Base-by-base conservation (phyloP, 2,329 filamentous ascomycete species). In the Xylaria sp. region DNA sequence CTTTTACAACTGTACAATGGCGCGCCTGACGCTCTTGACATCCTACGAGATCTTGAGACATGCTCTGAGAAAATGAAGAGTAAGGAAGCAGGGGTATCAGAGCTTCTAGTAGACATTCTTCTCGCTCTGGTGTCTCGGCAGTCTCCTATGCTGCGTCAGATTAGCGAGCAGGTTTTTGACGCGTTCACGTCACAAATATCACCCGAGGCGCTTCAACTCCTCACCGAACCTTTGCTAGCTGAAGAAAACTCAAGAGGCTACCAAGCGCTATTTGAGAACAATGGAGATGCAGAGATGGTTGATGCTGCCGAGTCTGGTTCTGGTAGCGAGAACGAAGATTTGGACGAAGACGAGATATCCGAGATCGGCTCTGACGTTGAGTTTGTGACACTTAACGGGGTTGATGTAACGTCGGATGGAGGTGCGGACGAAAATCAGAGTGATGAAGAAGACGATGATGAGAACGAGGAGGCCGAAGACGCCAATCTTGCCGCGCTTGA, bases 1-100 rank as follows among this genome's bases (percentile, higher is more conserved):
- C 88, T 98, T 15, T 85, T 98, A 65, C 94, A 98, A 79, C 86
- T 97, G 9, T 97, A 97, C 82, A 94, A 95, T 76, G 93, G 94
- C 28, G 94, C 97, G 68, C 86, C 92, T 0, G 96, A 98, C 77
- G 93, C 94, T 0, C 87, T 97, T 25, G 90, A 91, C 58, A 91
- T 96, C 70, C 83, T 98, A 9, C 88, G 92, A 63, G 95, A 98
- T 74, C 85, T 98, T n/a, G 88, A 91, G 73, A 85, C 91, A 68
- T 94, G 92, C 78, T 91, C 91, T 68, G 86, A 92, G 52, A 90
- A 89, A 76, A 84, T 92, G 59, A 86, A 89, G 73, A 83, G 85
- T 0, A 85, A 88, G 71, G 81, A 88, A 48, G 80, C 83, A 0
- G 88, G 87, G 7, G 84, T 85, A 12, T 92, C 93, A 0, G 90